Evolutionary conservation across 2,329 filamentous ascomycete species (phyloP), one percentile per base, ranked within the genome.

Genomic region (Sporothrix luriei): DNA sequence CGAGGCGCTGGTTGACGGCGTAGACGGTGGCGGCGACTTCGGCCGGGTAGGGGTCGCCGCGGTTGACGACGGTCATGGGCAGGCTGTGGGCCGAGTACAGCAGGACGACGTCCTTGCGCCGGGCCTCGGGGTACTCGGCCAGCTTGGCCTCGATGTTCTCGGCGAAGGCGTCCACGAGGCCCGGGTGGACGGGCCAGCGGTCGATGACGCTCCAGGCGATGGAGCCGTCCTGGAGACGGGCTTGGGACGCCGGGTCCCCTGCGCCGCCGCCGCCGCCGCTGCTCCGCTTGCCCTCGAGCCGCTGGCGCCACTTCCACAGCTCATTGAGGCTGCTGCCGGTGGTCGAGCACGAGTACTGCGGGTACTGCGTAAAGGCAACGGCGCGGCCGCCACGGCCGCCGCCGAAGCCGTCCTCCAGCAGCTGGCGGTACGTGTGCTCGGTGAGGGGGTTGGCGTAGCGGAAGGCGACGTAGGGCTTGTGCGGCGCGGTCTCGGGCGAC

Each of bases 131-230:
- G 75, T 98, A 99, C 72, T 92, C 91, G 38, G 87, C 84, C 52
- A 99, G 83, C 76, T 92, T 93, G 68, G 88, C 89, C 80, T 97
- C 92, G 68, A 99, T 97, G 77, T 97, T 97, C 76, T 90, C 88
- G 2, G 94, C 94, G 79, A 99, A 94, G 0, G 94, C 93, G 77
- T 97, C 92, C 0, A 98, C 90, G 49, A 99, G 83, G 2, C 95
- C 95, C 2, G 89, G 84, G 78, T 99, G 94, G n/a, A 88, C 90
- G 6, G 94, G 95, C 95, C 95, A 99, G 71, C 95, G 88, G 80
- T 99, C 95, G 79, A 99, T 99, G 68, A 98, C 94, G 79, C 93
- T 97, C 95, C 95, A 99, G 70, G 90, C 86, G 73, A 99, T 97
- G 1, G 89, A 84, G 14, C 94, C 94, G 49, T 87, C 82, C 0